These are phyloP conservation scores for Quercus tomentella DNA, from an alignment of 331 rosid species.

Conservation along the genomic window DNA sequence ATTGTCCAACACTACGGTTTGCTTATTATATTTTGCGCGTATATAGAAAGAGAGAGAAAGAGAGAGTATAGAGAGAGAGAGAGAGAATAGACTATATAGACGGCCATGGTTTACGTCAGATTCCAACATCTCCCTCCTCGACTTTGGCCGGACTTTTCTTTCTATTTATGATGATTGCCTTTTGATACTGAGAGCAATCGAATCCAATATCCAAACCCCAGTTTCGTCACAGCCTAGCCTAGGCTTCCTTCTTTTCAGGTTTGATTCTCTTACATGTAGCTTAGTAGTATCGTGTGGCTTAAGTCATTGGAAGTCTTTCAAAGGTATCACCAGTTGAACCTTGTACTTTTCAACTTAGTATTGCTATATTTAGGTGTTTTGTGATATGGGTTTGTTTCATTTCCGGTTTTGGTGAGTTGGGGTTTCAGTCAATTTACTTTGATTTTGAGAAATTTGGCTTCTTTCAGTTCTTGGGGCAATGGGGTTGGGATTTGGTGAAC, in stretches of 20 bases:
- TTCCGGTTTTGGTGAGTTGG: slow-evolving; percentile 7
- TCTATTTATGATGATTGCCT: background rate
- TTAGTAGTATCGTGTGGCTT: background rate
- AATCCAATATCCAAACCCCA: background rate
- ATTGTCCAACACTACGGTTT: background rate
- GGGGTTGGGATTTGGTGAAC: slow-evolving; percentile 8
- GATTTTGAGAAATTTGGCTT: background rate
- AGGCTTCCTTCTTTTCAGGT: slow-evolving; percentile 29
- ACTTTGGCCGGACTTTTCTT: background rate
- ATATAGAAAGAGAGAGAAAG: background rate
- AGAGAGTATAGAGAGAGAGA: too few species aligned
- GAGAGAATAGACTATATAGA: background rate
- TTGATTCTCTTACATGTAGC: background rate
- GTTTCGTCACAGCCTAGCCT: background rate
- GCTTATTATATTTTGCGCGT: background rate
- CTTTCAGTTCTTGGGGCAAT: background rate
- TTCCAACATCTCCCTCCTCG: slow-evolving; percentile 5
- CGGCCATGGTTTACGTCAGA: slow-evolving; percentile 29
- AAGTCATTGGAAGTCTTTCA: background rate
- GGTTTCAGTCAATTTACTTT: background rate
- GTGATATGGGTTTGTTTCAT: background rate
- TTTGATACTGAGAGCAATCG: too few species aligned
- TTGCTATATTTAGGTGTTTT: background rate
- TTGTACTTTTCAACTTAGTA: background rate
- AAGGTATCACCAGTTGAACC: background rate